Conservation (phyloP, 768 basidiomycete species). For the Paxillus ammoniavirescens region DNA sequence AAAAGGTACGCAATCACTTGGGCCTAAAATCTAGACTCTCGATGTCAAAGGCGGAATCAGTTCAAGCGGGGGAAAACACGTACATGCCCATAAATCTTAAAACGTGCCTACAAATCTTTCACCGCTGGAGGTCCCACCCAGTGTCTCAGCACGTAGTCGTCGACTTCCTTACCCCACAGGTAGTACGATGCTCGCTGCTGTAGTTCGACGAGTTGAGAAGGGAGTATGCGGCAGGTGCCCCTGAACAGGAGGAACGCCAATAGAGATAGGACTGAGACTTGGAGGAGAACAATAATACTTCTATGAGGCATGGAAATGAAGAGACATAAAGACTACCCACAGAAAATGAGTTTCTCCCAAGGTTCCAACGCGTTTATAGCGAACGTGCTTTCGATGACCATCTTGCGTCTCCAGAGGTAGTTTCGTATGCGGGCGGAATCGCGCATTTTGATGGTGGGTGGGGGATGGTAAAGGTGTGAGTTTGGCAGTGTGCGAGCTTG, state of each 20-base stretch:
- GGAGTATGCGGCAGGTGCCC: slow-evolving; percentile 56
- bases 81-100: slow-evolving; percentile 3
- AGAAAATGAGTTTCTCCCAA: slow-evolving; percentile 64
- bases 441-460: slow-evolving; percentile 5
- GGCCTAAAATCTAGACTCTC: too few relatives aligned
- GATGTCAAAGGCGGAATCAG: neutral
- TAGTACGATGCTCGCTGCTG: slow-evolving; percentile 59
- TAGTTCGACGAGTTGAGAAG: slow-evolving; percentile 53
- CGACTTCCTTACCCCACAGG: slow-evolving; percentile 50
- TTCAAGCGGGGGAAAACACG: neutral
- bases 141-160: slow-evolving; percentile 24
- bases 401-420: slow-evolving; percentile 50
- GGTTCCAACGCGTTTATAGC: slow-evolving; percentile 60
- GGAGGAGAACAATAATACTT: neutral
- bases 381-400: slow-evolving; percentile 60
- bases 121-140: slow-evolving; percentile 24
- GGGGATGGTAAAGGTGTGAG: neutral
- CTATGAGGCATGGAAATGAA: neutral
- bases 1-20: neutral
- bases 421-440: slow-evolving; percentile 24
- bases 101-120: slow-evolving; percentile 22
- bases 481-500: neutral
- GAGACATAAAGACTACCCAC: slow-evolving; percentile 37
- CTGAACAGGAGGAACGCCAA: slow-evolving; percentile 46
- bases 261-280: slow-evolving; percentile 42